phyloP scores from a whole-genome alignment of 2,329 filamentous ascomycete species.

The Thielaviopsis euricoi region DNA sequence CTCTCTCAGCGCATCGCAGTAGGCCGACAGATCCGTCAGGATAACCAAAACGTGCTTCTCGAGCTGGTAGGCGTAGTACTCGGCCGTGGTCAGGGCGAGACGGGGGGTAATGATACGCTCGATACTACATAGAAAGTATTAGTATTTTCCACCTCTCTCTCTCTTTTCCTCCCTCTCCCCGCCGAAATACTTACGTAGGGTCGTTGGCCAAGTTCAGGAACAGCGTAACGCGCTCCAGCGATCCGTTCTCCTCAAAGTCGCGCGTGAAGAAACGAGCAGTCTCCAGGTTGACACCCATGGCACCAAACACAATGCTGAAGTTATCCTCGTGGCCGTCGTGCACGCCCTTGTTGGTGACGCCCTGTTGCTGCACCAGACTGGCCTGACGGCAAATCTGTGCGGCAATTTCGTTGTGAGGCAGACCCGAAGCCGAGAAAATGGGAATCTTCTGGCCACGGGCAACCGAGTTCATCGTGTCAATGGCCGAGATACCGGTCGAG shows the following conservation, averaged over 20 bases:
- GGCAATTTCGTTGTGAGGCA: conserved; percentile 98
- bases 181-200: conserved; percentile 57
- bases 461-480: conserved; percentile 96
- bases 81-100: conserved; percentile 91
- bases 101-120: conserved; percentile 99
- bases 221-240: conserved; percentile 88
- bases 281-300: conserved; percentile 99
- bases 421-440: conserved; percentile 95
- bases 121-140: conserved; percentile 44
- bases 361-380: conserved; percentile 65
- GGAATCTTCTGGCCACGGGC: conserved; percentile 98
- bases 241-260: conserved; percentile 98
- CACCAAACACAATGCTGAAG: conserved; percentile 98
- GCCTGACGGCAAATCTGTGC: conserved; percentile 98
- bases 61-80: conserved; percentile 99
- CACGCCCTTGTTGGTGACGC: conserved; percentile 75
- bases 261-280: conserved; percentile 96
- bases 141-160: too few relatives aligned
- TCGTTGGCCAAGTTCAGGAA: conserved; percentile 99
- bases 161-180: background rate
- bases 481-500: conserved; percentile 95
- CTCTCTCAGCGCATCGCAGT: conserved; percentile 97
- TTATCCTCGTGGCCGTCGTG: conserved; percentile 98
- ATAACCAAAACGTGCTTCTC: conserved; percentile 99
- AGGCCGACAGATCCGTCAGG: conserved; percentile 91